Base-by-base conservation (phyloP, 2,329 filamentous ascomycete genomes). In the Cadophora malorum region DNA sequence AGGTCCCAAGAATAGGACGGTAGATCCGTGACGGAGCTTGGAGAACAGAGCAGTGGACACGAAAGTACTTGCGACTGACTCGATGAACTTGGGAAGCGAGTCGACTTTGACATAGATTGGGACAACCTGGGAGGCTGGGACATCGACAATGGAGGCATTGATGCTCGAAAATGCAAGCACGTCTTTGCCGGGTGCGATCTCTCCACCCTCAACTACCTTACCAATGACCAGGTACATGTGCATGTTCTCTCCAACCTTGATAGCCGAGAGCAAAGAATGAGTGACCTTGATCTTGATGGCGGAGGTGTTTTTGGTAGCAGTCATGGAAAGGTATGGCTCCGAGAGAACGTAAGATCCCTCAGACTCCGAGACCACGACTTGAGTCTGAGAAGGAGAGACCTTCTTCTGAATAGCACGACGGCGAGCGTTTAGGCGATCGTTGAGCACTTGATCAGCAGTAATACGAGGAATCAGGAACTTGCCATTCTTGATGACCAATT, bases 51-150 rank as follows among this genome's bases (percentile, higher is more conserved):
- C 65, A 1, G 65, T 64, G 9, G 65, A 67, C 10, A 67, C 65
- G 53, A 67, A 67, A 10, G 65, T 67, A 7, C 60, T 67, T 38
- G 65, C 65, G 5, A 67, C 65, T 4, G 65, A 64, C 25, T 67
- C 65, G 47, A 67, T 67, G 55, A 67, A 67, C 45, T 63, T 67
- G n/a, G 65, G 65, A 45, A 61, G 65, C n/a, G 65, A 67, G 33
- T 67, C 65, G 28, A 67, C 65, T 38, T 67, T 67, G 31, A 67
- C 65, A 31, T 67, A 67, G 65, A 67, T 67, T 16, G 65, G 65
- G 23, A 64, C 65, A 35, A 67, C 61, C 31, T 67, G 65, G 1
- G 65, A 52, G 31, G 50, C 49, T 16, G 66, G 63, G 19, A 68
- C 56, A 31, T 55, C 49, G 52, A 68, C 58, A 28, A 65, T 65